Evolutionary conservation across 176 grass and related monocot genomes (phyloP).

Genomic region (Phyllostachys edulis): DNA sequence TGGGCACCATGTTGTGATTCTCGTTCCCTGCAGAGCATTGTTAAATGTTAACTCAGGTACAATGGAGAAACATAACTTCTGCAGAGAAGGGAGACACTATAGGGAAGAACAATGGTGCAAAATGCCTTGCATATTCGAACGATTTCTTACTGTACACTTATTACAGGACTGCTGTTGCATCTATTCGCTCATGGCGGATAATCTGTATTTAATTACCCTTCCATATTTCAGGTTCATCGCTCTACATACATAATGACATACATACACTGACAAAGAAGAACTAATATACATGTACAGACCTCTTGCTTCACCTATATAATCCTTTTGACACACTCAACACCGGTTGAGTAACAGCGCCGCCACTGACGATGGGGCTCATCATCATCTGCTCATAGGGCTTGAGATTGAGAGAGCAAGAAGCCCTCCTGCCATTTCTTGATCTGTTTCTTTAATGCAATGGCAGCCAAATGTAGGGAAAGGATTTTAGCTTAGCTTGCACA

Average conservation of each 20-base stretch:
- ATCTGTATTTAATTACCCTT: slow-evolving; percentile 52
- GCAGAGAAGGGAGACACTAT: background rate
- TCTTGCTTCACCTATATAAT: slow-evolving; percentile 27
- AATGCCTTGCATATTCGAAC: slow-evolving; percentile 25
- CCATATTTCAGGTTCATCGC: slow-evolving; percentile 26
- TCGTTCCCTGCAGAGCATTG: background rate
- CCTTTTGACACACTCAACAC: background rate
- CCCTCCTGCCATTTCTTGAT: background rate
- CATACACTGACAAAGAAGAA: slow-evolving; percentile 37
- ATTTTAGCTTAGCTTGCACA: background rate
- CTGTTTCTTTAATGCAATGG: slow-evolving; percentile 15
- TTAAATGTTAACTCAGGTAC: background rate
- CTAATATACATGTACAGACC: slow-evolving; percentile 51
- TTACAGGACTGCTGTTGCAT: slow-evolving; percentile 28
- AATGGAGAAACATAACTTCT: background rate
- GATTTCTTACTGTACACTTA: slow-evolving; percentile 42
- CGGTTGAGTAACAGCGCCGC: background rate
- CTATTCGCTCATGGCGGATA: slow-evolving; percentile 37
- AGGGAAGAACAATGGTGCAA: background rate
- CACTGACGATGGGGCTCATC: slow-evolving; percentile 21
- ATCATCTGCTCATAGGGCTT: background rate
- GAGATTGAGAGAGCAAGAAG: background rate
- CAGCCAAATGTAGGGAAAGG: slow-evolving; percentile 6
- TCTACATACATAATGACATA: slow-evolving; percentile 50
- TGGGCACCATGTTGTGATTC: background rate